Percentiles rank a stretch among this genome's conserved stretches.
phyloP scores from a whole-genome alignment of 305 asterid species.

The Fraxinus sp. region DNA sequence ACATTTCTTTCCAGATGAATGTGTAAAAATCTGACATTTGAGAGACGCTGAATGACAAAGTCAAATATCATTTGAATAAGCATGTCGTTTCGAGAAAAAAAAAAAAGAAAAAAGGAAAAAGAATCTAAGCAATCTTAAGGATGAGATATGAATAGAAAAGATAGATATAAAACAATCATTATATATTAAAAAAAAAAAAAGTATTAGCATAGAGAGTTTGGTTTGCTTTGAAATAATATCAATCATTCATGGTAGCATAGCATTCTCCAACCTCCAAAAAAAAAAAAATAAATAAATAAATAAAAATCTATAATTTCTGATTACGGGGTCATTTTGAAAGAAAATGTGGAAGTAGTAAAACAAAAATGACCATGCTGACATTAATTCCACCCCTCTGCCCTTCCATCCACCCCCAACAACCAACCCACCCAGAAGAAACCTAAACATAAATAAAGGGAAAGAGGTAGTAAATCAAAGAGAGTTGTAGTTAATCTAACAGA shows the following conservation, averaged over 20 bases:
- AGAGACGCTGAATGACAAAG: constrained; percentile 54
- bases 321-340: neutral
- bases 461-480: neutral
- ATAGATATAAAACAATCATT: neutral
- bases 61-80: constrained; percentile 13
- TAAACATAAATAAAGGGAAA: neutral
- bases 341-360: neutral
- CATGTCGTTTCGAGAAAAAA: constrained; percentile 5
- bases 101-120: neutral
- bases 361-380: neutral
- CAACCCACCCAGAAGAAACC: neutral
- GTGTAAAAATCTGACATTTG: constrained; percentile 85
- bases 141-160: neutral
- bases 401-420: neutral
- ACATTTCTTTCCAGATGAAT: constrained; percentile 71
- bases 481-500: neutral
- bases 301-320: neutral
- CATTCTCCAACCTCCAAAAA: neutral
- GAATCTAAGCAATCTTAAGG: neutral
- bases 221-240: neutral
- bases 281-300: neutral
- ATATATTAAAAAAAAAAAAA: neutral
- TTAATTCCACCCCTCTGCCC: neutral
- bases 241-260: neutral
- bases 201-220: neutral